Percentiles rank a stretch among this genome's conserved stretches.
These are phyloP conservation scores for Colletotrichum kahawae DNA, from an alignment of 2,329 filamentous ascomycete species.

Conservation along the genomic window DNA sequence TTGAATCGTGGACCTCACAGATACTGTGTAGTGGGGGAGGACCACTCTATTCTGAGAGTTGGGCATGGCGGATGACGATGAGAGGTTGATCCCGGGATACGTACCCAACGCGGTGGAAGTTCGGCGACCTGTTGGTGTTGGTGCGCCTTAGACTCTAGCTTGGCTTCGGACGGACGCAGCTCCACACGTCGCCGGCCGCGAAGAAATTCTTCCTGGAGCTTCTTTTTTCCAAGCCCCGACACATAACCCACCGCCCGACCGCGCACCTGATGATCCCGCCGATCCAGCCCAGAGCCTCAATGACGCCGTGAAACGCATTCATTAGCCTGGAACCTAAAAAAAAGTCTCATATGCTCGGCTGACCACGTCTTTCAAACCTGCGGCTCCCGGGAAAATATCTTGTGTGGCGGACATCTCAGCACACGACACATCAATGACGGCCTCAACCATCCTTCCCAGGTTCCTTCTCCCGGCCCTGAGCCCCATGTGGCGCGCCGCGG, in stretches of 20 bases:
- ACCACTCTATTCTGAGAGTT: background rate
- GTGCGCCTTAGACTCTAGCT: background rate
- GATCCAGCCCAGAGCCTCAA: constrained; percentile 9
- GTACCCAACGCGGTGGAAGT: constrained; percentile 6
- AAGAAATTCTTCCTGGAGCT: constrained; percentile 18
- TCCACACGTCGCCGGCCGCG: background rate
- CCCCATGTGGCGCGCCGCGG: constrained; percentile 54
- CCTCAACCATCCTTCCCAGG: constrained; percentile 62
- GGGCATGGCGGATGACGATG: background rate
- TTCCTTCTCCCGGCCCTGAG: constrained; percentile 71
- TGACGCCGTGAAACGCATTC: constrained; percentile 17
- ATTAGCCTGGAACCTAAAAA: background rate
- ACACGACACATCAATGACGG: constrained; percentile 39
- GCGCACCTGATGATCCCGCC: constrained; percentile 12
- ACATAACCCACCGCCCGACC: background rate
- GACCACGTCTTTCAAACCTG: background rate
- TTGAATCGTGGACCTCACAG: background rate
- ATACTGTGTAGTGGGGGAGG: background rate
- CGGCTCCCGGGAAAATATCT: background rate
- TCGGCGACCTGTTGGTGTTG: background rate
- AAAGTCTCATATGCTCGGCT: background rate
- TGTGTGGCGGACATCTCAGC: background rate
- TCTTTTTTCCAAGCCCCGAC: constrained; percentile 14
- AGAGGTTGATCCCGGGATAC: background rate
- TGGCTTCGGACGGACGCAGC: background rate